phyloP scores from a whole-genome alignment of 225 moss, liverwort and hornwort genomes.

The Takakia lepidozioides region DNA sequence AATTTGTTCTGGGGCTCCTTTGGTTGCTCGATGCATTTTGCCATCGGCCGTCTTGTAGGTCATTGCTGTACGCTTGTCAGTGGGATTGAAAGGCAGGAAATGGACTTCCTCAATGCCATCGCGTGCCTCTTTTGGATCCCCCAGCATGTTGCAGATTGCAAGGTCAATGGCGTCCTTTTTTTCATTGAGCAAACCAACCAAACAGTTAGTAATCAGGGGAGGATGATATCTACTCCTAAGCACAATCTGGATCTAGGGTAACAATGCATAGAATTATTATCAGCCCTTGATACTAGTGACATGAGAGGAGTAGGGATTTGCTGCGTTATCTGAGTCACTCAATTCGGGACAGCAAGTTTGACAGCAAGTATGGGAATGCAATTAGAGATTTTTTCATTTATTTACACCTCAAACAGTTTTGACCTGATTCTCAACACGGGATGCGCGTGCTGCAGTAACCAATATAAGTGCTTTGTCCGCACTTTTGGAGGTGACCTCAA shows the following conservation, averaged over 20 bases:
- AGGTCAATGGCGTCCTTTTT: slow-evolving; percentile 67
- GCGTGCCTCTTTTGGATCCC: slow-evolving; percentile 46
- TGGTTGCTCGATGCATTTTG: slow-evolving; percentile 62
- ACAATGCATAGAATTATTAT: too few species aligned
- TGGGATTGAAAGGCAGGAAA: slow-evolving; percentile 65
- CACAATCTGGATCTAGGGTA: too few species aligned
- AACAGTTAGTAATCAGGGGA: too few species aligned
- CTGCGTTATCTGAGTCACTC: too few species aligned
- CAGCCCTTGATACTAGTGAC: too few species aligned
- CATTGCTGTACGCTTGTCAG: slow-evolving; percentile 46
- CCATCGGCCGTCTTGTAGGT: slow-evolving; percentile 49
- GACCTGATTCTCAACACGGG: slow-evolving; percentile 55
- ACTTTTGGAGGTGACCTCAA: slow-evolving; percentile 48
- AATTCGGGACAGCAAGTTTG: too few species aligned
- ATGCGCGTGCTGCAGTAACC: slow-evolving; percentile 46
- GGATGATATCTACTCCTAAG: too few species aligned
- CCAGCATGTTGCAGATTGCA: slow-evolving; percentile 56
- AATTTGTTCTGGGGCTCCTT: slow-evolving; percentile 74
- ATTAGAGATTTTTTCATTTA: slow-evolving; percentile 1
- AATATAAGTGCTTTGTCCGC: slow-evolving; percentile 36
- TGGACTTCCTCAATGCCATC: slow-evolving; percentile 52
- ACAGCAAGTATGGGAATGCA: too few species aligned
- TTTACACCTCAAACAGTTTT: too few species aligned
- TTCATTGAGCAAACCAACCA: neutral
- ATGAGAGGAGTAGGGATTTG: too few species aligned